phyloP scores from a whole-genome alignment of 371 early-diverging fungal species.

The Sporodiniella umbellata region DNA sequence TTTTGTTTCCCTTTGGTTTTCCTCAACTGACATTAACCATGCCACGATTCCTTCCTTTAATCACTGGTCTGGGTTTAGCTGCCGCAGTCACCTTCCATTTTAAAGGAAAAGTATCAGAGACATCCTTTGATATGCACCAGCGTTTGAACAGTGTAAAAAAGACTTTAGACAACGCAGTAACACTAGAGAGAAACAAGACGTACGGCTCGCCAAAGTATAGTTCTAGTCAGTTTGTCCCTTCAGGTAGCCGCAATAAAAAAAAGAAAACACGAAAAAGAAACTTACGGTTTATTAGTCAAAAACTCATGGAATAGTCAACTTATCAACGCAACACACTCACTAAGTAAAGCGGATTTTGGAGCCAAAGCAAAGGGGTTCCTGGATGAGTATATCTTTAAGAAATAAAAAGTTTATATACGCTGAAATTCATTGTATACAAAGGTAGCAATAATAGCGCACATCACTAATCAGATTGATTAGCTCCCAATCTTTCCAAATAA shows the following conservation, averaged over 20 bases:
- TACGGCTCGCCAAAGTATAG: slow-evolving; percentile 28
- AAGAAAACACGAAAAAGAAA: not conserved
- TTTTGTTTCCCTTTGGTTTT: too few species aligned
- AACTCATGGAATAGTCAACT: slow-evolving; percentile 40
- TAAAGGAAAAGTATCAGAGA: slow-evolving; percentile 8
- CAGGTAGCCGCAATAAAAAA: slow-evolving; percentile 16
- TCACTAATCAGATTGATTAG: too few species aligned
- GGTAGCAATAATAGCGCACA: slow-evolving; percentile 22
- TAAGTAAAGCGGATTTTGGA: slow-evolving; percentile 32
- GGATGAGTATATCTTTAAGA: slow-evolving; percentile 24
- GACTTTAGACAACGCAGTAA: slow-evolving; percentile 18
- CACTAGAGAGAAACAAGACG: slow-evolving; percentile 3
- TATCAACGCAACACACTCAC: slow-evolving; percentile 31
- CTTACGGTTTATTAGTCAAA: slow-evolving; percentile 25
- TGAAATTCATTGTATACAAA: slow-evolving; percentile 35
- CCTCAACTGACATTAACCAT: slow-evolving; percentile 2
- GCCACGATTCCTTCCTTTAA: slow-evolving; percentile 23
- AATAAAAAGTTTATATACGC: slow-evolving; percentile 2
- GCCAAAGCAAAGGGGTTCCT: slow-evolving; percentile 21
- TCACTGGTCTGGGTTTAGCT: slow-evolving; percentile 22
- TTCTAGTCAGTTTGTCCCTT: slow-evolving; percentile 22
- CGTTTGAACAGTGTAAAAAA: slow-evolving; percentile 19
- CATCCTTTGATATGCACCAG: slow-evolving; percentile 17
- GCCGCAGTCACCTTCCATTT: slow-evolving; percentile 21
- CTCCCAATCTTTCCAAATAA: too few species aligned